phyloP scores from a whole-genome alignment of 1,139 yeast species.

The Pichia sp. region DNA sequence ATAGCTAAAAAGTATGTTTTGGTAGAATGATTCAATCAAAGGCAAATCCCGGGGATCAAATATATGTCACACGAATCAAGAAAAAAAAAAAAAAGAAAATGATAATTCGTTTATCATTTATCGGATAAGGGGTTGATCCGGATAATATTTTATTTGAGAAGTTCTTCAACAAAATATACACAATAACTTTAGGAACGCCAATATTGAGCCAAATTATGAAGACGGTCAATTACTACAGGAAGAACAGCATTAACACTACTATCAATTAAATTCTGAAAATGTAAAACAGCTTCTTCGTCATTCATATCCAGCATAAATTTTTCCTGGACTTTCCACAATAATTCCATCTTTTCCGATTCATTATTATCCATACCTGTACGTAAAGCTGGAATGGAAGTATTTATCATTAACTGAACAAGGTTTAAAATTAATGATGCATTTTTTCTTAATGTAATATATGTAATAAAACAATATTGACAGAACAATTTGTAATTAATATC shows the following conservation, averaged over 20 bases:
- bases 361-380: slow-evolving; percentile 22
- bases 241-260: slow-evolving; percentile 90
- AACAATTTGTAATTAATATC: slow-evolving; percentile 82
- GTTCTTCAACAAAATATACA: not conserved
- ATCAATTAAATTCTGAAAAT: slow-evolving; percentile 87
- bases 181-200: slow-evolving; percentile 68
- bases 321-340: slow-evolving; percentile 74
- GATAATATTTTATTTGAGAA: no score
- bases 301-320: slow-evolving; percentile 88
- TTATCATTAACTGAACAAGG: slow-evolving; percentile 88
- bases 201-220: slow-evolving; percentile 93
- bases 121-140: no score
- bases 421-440: slow-evolving; percentile 85
- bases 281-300: slow-evolving; percentile 91
- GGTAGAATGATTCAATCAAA: no score
- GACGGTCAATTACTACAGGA: slow-evolving; percentile 90
- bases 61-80: not conserved
- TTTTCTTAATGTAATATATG: slow-evolving; percentile 83
- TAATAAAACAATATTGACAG: slow-evolving; percentile 88
- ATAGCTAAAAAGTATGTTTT: no score
- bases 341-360: slow-evolving; percentile 30
- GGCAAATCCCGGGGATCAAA: no score
- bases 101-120: not conserved
- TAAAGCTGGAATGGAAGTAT: slow-evolving; percentile 71
- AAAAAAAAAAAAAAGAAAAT: not conserved